These are phyloP conservation scores for Harringtonia aguacate DNA, from an alignment of 2,329 filamentous ascomycete species.

Conservation along the genomic window DNA sequence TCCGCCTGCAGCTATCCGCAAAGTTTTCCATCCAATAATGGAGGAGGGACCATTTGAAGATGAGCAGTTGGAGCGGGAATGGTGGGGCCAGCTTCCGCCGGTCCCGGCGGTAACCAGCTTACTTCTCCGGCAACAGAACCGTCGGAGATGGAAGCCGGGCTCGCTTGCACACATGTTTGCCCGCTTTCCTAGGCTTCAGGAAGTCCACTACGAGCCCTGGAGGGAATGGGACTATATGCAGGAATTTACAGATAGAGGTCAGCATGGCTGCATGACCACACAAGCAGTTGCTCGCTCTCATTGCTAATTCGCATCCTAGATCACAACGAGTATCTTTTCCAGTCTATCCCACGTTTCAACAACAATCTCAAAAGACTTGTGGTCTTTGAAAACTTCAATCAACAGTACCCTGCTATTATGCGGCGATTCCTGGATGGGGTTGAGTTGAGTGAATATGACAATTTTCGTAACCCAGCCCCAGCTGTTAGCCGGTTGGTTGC, in stretches of 20 bases:
- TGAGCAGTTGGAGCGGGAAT: slow-evolving; percentile 13
- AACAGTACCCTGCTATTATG: slow-evolving; percentile 16
- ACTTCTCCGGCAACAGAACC: slow-evolving; percentile 21
- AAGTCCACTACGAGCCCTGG: slow-evolving; percentile 22
- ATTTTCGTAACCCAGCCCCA: slow-evolving; percentile 10
- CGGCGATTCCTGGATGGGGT: slow-evolving; percentile 6
- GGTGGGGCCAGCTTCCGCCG: slow-evolving; percentile 16
- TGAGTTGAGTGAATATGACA: no score
- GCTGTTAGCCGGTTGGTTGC: slow-evolving; percentile 15
- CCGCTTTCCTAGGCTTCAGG: slow-evolving; percentile 19
- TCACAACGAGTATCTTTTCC: no score
- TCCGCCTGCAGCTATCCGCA: slow-evolving; percentile 12
- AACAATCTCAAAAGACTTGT: slow-evolving; percentile 11
- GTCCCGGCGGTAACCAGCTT: slow-evolving; percentile 19
- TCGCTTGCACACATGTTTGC: slow-evolving; percentile 18
- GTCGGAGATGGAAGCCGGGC: slow-evolving; percentile 18
- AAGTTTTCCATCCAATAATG: slow-evolving; percentile 15
- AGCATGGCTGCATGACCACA: slow-evolving; percentile 12
- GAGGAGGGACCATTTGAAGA: slow-evolving; percentile 13
- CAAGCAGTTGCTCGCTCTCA: slow-evolving; percentile 14
- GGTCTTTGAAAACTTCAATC: slow-evolving; percentile 22
- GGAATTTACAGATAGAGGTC: slow-evolving; percentile 10
- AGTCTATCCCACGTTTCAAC: slow-evolving; percentile 8
- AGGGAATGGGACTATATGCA: slow-evolving; percentile 16
- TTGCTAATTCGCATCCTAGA: no score